Percentiles rank a stretch among this genome's conserved stretches.
Conservation (phyloP, 148 eudicot species). For the Cornus kousa region DNA sequence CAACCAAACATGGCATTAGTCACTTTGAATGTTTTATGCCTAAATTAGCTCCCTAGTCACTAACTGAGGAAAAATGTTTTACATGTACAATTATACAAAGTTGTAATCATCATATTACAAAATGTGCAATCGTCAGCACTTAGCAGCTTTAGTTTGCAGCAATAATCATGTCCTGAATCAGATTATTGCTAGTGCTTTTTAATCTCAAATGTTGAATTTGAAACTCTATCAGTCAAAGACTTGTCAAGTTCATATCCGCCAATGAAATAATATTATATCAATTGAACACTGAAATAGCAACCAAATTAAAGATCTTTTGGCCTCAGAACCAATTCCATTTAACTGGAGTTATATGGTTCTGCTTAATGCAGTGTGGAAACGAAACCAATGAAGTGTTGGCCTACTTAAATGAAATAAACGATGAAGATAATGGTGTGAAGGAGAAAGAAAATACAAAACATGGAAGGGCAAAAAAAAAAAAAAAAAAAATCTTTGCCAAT, state of each 20-base stretch:
- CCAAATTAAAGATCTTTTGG: not conserved
- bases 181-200: not conserved
- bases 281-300: not conserved
- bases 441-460: not conserved
- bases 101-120: not conserved
- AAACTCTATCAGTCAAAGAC: not conserved
- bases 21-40: not conserved
- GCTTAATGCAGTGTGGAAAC: not conserved
- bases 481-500: not conserved
- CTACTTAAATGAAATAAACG: not conserved
- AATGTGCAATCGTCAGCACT: too few relatives aligned
- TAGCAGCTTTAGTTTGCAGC: too few relatives aligned
- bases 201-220: too few relatives aligned
- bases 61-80: not conserved
- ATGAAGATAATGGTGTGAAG: not conserved
- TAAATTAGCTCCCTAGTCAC: too few relatives aligned
- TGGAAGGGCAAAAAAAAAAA: too few relatives aligned
- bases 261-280: not conserved
- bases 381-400: not conserved
- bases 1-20: not conserved
- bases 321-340: not conserved
- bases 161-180: not conserved
- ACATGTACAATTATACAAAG: not conserved
- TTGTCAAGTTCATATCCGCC: not conserved
- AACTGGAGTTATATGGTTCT: not conserved